Evolutionary conservation across 2,329 filamentous ascomycete genomes (phyloP), one percentile per base, ranked within the genome.

Genomic region (Diatrype stigma): DNA sequence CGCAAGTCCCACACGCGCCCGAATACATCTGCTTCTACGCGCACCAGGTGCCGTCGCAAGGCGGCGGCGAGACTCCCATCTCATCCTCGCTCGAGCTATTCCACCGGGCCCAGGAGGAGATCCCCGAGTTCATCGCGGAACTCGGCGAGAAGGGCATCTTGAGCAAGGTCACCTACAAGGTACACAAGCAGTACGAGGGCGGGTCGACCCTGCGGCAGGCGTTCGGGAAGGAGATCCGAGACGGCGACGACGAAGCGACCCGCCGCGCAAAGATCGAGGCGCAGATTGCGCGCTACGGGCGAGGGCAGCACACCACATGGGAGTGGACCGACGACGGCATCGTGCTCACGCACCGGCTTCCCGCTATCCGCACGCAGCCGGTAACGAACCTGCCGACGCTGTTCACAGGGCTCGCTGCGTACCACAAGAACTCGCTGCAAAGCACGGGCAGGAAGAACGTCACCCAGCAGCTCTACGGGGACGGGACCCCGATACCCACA

Each of bases 1-100:
- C 73, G 0, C 75, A 77, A 53, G 74, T 77, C 0, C 76, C 76
- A 1, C 76, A 78, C 51, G 73, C 74, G 0, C 75, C 76, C 1
- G 75, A 74, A 52, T 78, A 78, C 51, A 72, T 78, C 46, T 76
- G 78, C 58, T 77, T 78, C 63, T 77, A 77, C 45, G 60, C 65
- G 1, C 69, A 77, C 51, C 63, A 60, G 6, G 72, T 65, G 0
- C 70, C 73, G 19, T 67, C 69, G 1, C 68, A 69, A 6, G 34
- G 34, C 12, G 73, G 56, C 30, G 56, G 56, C 2, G 56, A 77
- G 54, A 73, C 72, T 0, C 73, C 74, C 1, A 73, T 77, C n/a
- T 73, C 73, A 0, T 77, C 74, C 0, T 75, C 72, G 0, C 57
- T 78, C 8, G 74, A 77, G 53, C 58, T 78, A 0, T 77, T 76